Conservation (phyloP, 1,139 yeast genomes). For the Tardiomyces digboiensis region DNA sequence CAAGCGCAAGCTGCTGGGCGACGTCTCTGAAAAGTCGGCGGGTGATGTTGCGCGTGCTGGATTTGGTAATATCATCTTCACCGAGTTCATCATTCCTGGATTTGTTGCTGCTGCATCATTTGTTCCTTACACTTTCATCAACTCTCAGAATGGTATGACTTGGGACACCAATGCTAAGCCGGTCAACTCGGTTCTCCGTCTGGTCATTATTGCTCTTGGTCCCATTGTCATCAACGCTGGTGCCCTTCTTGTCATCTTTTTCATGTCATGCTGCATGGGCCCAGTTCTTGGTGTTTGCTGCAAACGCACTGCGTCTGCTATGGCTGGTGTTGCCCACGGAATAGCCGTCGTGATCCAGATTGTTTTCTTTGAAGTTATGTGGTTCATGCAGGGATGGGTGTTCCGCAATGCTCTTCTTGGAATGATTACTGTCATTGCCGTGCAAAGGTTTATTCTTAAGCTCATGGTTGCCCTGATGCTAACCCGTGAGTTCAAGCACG, state of each 20-base stretch:
- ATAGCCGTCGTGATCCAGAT: conserved; percentile 80
- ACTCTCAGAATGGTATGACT: conserved; percentile 94
- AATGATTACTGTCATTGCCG: conserved; percentile 41
- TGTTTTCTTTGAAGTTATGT: conserved; percentile 85
- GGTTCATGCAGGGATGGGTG: conserved; percentile 93
- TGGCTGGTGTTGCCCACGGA: conserved; percentile 98
- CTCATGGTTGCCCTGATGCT: conserved; percentile 38
- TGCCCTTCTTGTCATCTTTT: conserved; percentile 48
- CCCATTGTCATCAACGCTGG: conserved; percentile 92
- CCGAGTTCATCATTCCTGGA: conserved; percentile 79
- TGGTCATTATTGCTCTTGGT: conserved; percentile 81
- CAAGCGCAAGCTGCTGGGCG: conserved; percentile 25
- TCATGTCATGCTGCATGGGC: conserved; percentile 93
- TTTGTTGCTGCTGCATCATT: conserved; percentile 87
- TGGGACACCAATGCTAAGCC: conserved; percentile 33
- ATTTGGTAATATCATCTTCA: conserved; percentile 57
- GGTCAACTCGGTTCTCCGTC: conserved; percentile 78
- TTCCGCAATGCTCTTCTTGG: conserved; percentile 55
- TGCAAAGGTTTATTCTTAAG: conserved; percentile 50
- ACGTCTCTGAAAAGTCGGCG: conserved; percentile 26
- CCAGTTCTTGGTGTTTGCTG: conserved; percentile 93
- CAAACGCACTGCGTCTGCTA: conserved; percentile 94
- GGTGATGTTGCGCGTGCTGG: conserved; percentile 61
- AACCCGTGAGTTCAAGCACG: conserved; percentile 52
- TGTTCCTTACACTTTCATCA: conserved; percentile 86